Evolutionary conservation across 495 filamentous ascomycete species (phyloP).

Genomic region (Neurospora sublineolata): DNA sequence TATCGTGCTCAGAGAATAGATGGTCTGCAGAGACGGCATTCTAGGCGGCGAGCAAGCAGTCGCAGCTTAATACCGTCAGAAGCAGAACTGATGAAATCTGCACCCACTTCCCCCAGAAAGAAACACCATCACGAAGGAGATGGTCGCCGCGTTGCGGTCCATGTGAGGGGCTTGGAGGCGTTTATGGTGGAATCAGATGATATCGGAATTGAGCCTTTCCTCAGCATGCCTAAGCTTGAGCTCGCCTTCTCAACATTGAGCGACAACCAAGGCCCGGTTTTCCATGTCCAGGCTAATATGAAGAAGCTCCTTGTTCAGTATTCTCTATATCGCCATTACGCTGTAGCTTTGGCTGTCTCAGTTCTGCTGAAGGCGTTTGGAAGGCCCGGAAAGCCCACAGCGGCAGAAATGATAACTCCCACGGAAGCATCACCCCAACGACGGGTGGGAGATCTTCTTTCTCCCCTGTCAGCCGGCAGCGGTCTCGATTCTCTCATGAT

Average conservation of each 20-base stretch:
- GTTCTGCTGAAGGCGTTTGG: conserved; percentile 68
- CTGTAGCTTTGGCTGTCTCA: conserved; percentile 67
- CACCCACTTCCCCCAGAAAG: conserved; percentile 51
- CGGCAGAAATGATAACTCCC: conserved; percentile 8
- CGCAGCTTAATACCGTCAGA: conserved; percentile 46
- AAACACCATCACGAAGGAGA: conserved; percentile 53
- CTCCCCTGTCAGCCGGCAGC: conserved; percentile 17
- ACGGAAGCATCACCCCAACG: conserved; percentile 16
- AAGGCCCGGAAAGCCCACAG: conserved; percentile 26
- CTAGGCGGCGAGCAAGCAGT: conserved; percentile 47
- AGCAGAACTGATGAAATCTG: conserved; percentile 42
- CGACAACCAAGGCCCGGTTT: conserved; percentile 72
- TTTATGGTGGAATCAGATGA: conserved; percentile 83
- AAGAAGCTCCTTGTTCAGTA: conserved; percentile 75
- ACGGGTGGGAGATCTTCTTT: conserved; percentile 25
- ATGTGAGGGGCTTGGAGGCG: conserved; percentile 71
- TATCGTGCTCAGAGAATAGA: conserved; percentile 75
- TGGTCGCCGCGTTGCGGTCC: conserved; percentile 69
- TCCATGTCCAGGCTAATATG: conserved; percentile 74
- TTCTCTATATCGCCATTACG: conserved; percentile 88
- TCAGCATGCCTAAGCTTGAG: conserved; percentile 79
- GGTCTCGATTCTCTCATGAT: conserved; percentile 21
- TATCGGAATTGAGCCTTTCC: conserved; percentile 71
- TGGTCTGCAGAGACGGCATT: conserved; percentile 33
- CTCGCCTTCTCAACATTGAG: conserved; percentile 73